A percentile compares a stretch with the other conserved stretches of the same genome.
phyloP scores from a whole-genome alignment of 148 eudicot species.

The Vaccinium macrocarpon region DNA sequence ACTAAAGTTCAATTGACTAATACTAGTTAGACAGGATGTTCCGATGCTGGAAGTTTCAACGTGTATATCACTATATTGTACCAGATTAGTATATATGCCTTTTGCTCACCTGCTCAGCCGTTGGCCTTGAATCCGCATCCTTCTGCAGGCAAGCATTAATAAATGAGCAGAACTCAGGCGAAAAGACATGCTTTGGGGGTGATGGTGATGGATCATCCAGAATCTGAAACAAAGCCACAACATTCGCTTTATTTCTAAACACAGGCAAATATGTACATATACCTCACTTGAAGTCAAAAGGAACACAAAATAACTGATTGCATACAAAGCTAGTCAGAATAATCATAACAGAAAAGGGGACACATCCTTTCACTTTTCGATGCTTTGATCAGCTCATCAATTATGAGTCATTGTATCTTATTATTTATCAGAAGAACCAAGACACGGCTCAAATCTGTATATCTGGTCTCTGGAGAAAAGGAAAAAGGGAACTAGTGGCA shows the following conservation, averaged over 20 bases:
- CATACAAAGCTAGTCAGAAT: not conserved
- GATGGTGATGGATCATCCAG: slow-evolving; percentile 96
- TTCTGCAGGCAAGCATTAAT: slow-evolving; percentile 82
- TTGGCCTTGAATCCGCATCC: slow-evolving; percentile 80
- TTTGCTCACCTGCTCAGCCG: slow-evolving; percentile 81
- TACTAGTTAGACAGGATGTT: not conserved
- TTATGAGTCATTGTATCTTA: not conserved
- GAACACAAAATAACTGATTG: not conserved
- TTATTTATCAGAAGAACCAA: not conserved
- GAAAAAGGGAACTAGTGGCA: not conserved
- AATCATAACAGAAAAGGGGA: not conserved
- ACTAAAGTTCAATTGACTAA: not conserved
- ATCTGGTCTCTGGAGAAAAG: not conserved
- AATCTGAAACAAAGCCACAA: slow-evolving; percentile 44
- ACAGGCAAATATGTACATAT: not conserved
- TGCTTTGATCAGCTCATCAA: not conserved
- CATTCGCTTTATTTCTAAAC: slow-evolving; percentile 4
- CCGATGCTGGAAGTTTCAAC: not conserved
- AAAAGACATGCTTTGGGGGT: slow-evolving; percentile 59
- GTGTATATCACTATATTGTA: not conserved
- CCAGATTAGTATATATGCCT: not conserved
- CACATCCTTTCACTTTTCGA: not conserved
- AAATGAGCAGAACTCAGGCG: slow-evolving; percentile 88
- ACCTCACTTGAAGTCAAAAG: not conserved
- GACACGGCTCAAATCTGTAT: not conserved